Evolutionary conservation across 129 eudicot species (phyloP).

Genomic region (Apium graveolens): DNA sequence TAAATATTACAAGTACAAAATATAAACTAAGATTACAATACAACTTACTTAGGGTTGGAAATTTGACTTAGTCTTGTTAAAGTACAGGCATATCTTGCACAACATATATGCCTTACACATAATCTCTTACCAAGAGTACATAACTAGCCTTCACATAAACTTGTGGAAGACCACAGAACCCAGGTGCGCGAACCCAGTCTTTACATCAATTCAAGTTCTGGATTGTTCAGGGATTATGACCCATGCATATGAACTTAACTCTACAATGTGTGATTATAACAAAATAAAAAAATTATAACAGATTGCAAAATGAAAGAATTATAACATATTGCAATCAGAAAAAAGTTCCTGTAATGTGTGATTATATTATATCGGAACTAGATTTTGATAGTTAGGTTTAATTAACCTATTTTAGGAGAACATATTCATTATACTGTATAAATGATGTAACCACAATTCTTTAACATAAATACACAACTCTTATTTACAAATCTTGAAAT

Average conservation of each 20-base stretch:
- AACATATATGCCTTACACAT: neutral
- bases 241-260: neutral
- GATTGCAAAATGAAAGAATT: too few relatives aligned
- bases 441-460: neutral
- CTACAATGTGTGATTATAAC: too few relatives aligned
- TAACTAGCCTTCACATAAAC: slow-evolving; percentile 68
- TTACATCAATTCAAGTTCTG: neutral
- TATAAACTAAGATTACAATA: too few relatives aligned
- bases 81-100: too few relatives aligned
- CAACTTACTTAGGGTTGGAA: too few relatives aligned
- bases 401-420: neutral
- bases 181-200: slow-evolving; percentile 45
- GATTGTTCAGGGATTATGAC: neutral
- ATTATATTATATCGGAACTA: neutral
- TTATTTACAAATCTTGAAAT: neutral
- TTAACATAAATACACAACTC: neutral
- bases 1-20: too few relatives aligned
- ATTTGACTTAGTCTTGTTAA: too few relatives aligned
- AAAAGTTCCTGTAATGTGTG: slow-evolving; percentile 38
- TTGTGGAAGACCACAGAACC: slow-evolving; percentile 54
- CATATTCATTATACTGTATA: neutral
- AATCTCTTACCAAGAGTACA: slow-evolving; percentile 46
- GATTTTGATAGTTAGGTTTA: neutral
- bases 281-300: slow-evolving; percentile 12
- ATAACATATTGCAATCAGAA: too few relatives aligned